A percentile compares a stretch with the other conserved stretches of the same genome.
phyloP scores from a whole-genome alignment of 805 yeast species.

The Wickerhamiella musiphila region DNA sequence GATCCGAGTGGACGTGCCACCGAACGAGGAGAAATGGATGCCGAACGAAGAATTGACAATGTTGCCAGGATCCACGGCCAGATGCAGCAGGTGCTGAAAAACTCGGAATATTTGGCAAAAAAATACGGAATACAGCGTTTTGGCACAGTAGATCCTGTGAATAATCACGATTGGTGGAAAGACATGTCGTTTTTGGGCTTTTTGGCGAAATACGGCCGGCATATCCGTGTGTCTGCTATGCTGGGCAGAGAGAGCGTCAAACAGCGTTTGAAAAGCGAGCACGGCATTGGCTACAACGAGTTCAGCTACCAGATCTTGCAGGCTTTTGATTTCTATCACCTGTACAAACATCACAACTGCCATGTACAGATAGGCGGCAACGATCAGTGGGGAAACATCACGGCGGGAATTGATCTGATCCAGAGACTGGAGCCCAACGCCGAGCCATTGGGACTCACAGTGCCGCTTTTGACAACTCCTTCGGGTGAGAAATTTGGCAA shows the following conservation, averaged over 20 bases:
- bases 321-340: conserved; percentile 82
- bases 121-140: conserved; percentile 24
- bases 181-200: conserved; percentile 61
- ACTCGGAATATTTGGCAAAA: conserved; percentile 46
- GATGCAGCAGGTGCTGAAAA: conserved; percentile 38
- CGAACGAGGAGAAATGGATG: conserved; percentile 49
- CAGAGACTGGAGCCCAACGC: conserved; percentile 31
- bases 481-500: conserved; percentile 91
- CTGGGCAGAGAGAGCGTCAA: conserved; percentile 75
- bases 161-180: conserved; percentile 80
- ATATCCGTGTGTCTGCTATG: conserved; percentile 74
- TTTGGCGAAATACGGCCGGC: conserved; percentile 55
- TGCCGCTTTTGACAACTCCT: conserved; percentile 74
- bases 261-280: conserved; percentile 46
- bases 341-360: conserved; percentile 42
- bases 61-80: conserved; percentile 44
- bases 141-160: conserved; percentile 31
- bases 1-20: conserved; percentile 87
- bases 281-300: conserved; percentile 84
- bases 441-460: conserved; percentile 54
- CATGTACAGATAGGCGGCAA: conserved; percentile 79
- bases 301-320: conserved; percentile 85
- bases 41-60: conserved; percentile 35
- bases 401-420: conserved; percentile 85
- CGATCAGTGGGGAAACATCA: conserved; percentile 97